Base-by-base conservation (phyloP, 2,329 filamentous ascomycete genomes). In the Teratosphaeria epicoccoides region DNA sequence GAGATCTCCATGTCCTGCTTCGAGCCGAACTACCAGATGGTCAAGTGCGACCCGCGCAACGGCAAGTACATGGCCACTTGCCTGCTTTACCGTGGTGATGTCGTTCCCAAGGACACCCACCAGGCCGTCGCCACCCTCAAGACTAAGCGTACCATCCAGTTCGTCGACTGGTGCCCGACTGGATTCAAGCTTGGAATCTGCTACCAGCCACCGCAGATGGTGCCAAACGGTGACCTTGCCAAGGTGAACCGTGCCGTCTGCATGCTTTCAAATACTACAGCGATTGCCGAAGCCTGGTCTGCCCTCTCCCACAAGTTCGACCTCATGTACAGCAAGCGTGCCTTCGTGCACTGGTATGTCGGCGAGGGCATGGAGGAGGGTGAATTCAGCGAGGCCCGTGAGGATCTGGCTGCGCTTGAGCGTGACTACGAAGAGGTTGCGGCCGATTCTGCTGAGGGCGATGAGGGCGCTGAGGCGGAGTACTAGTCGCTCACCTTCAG, bases 361-460 rank as follows among this genome's bases (percentile, higher is more conserved):
- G 93, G 93, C 78, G 93, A 97, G 81, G 93, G 93, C 83, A 98
- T 98, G 93, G 93, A 98, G 81, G 93, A 98, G 75, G 93, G 93
- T 74, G 93, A 98, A 76, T 98, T 98, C 83, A 95, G 88, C 52
- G 93, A 98, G 80, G 93, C 93, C 60, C 90, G 93, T 73, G 93
- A 98, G 78, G 93, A 98, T 77, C 78, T 98, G 72, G 93, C 93
- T 71, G 93, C 93, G 64, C 82, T 98, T 58, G 93, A 98, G 83
- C 85, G 90, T 64, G 91, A 98, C 72, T 98, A 98, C 77, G 91
- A 96, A 77, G 93, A 98, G 77, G 93, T 97, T 69, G 91, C 89
- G 60, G 88, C 88, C 66, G 91, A 97, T 75, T 95, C 89, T 58
- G 75, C 95, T 65, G 90, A 90, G 70, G 87, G 83, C 59, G 90